Evolutionary conservation across 495 filamentous ascomycete species (phyloP).

Genomic region (Penicillium lagena): DNA sequence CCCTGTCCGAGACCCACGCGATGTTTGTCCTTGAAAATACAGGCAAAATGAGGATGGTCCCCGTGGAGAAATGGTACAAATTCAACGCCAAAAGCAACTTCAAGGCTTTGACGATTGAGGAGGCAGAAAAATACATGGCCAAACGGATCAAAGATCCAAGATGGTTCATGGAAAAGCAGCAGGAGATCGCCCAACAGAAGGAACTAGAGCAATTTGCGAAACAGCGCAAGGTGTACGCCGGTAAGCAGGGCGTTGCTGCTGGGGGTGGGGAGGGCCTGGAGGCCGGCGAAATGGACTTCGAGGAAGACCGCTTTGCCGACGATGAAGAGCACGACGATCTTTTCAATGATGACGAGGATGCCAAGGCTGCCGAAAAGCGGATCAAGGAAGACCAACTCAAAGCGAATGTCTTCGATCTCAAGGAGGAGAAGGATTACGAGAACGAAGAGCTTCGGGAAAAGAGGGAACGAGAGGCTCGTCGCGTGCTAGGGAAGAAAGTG

Average conservation of each 20-base stretch:
- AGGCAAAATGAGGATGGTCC: constrained; percentile 73
- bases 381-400: constrained; percentile 83
- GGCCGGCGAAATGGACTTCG: constrained; percentile 53
- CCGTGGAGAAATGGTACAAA: constrained; percentile 91
- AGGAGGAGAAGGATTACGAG: constrained; percentile 81
- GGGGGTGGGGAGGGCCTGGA: constrained; percentile 46
- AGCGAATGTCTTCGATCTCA: constrained; percentile 80
- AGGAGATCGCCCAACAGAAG: constrained; percentile 40
- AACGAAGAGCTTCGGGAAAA: constrained; percentile 66
- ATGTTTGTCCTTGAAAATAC: constrained; percentile 61
- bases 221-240: constrained; percentile 37
- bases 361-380: constrained; percentile 76
- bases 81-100: constrained; percentile 80
- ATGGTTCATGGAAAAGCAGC: constrained; percentile 69
- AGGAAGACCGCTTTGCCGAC: constrained; percentile 68
- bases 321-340: constrained; percentile 82
- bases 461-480: constrained; percentile 58
- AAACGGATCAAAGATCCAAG: constrained; percentile 64
- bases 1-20: constrained; percentile 69
- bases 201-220: constrained; percentile 46
- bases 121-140: constrained; percentile 75
- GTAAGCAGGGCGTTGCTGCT: constrained; percentile 26
- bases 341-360: constrained; percentile 79
- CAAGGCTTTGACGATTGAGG: constrained; percentile 72
- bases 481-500: constrained; percentile 65